Percentiles rank a stretch among this genome's conserved stretches.
Evolutionary conservation across 345 rosid species (phyloP).

Genomic region (Euclidium syriacum): DNA sequence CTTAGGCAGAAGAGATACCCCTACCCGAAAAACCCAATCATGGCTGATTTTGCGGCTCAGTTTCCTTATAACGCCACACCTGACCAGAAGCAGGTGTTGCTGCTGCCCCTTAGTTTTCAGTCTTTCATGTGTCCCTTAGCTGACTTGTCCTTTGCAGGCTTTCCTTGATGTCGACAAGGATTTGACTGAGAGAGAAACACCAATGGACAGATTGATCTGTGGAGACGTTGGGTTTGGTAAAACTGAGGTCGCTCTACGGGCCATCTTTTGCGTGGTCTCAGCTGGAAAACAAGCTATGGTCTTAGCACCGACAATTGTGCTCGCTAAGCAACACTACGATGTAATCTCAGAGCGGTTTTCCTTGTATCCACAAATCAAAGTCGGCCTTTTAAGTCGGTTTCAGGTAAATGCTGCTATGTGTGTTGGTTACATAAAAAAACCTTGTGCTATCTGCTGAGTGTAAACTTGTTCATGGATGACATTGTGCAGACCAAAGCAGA

Average conservation of each 20-base stretch:
- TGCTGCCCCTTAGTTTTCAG: conserved; percentile 14
- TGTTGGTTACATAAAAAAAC: neutral
- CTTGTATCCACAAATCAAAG: conserved; percentile 47
- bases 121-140: conserved; percentile 3
- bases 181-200: conserved; percentile 85
- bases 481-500: conserved; percentile 71
- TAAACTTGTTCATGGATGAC: conserved; percentile 2
- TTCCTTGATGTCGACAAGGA: conserved; percentile 89
- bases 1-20: conserved; percentile 81
- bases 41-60: conserved; percentile 59
- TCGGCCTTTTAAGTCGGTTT: conserved; percentile 90
- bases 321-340: conserved; percentile 93
- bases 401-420: no score
- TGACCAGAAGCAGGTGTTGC: conserved; percentile 68
- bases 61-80: conserved; percentile 89
- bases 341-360: conserved; percentile 82
- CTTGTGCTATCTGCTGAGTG: conserved; percentile 2
- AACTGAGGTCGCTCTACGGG: conserved; percentile 95
- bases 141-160: conserved; percentile 58
- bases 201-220: conserved; percentile 93
- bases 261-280: conserved; percentile 78
- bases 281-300: conserved; percentile 97
- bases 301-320: conserved; percentile 88
- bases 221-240: conserved; percentile 99
- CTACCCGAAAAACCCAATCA: conserved; percentile 58